These are phyloP conservation scores for Mycena floridula DNA, from an alignment of 768 basidiomycete species.

Conservation along the genomic window DNA sequence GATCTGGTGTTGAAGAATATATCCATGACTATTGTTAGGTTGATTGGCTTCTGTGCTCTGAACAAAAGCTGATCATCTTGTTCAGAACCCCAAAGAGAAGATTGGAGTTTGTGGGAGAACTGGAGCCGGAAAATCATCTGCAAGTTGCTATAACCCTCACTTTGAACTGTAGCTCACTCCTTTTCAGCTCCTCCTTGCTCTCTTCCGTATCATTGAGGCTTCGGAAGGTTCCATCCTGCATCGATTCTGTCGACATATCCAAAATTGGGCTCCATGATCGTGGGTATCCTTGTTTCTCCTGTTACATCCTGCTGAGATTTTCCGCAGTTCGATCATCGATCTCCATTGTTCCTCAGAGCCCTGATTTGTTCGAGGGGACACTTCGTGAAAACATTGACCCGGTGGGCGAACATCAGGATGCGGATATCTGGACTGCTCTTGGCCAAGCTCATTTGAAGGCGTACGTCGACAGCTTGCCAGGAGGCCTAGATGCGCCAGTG, in stretches of 20 bases:
- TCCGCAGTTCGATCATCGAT: constrained; percentile 64
- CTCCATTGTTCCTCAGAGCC: constrained; percentile 82
- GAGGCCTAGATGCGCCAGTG: constrained; percentile 66
- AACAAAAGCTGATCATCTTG: constrained; percentile 2
- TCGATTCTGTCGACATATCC: constrained; percentile 75
- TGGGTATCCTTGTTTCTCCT: constrained; percentile 24
- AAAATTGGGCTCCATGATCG: constrained; percentile 70
- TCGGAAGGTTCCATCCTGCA: constrained; percentile 55
- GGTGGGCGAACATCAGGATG: constrained; percentile 64
- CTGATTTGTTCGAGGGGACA: constrained; percentile 66
- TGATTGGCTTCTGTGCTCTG: background rate
- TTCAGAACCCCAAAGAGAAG: constrained; percentile 75
- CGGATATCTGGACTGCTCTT: constrained; percentile 83
- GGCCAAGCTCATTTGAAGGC: constrained; percentile 68
- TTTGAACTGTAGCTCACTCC: no score
- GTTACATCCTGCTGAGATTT: background rate
- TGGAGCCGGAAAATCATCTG: constrained; percentile 74
- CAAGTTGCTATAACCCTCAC: no score
- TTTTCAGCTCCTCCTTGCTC: constrained; percentile 60
- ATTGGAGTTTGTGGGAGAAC: constrained; percentile 88
- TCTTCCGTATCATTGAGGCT: constrained; percentile 77
- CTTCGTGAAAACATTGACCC: constrained; percentile 90
- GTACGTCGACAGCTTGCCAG: constrained; percentile 60
- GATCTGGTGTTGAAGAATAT: constrained; percentile 78
- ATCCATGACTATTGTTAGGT: constrained; percentile 57